Conservation (phyloP, 768 basidiomycete species). For the Boletales sp. region DNA sequence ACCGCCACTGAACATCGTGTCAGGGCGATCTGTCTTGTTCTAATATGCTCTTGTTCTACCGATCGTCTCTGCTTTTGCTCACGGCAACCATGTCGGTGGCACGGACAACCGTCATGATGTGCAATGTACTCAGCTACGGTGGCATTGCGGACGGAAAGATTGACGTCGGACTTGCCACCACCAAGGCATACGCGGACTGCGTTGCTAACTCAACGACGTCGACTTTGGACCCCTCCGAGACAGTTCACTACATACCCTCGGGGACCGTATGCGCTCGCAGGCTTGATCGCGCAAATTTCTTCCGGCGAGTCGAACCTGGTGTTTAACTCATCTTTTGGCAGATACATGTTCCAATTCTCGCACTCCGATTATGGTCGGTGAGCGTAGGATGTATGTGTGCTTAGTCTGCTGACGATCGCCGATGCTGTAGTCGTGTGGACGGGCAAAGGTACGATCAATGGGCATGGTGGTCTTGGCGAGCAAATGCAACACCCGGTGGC, state of each 20-base stretch:
- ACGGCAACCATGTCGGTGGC: background rate
- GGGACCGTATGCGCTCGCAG: slow-evolving; percentile 2
- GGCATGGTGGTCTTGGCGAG: slow-evolving; percentile 1
- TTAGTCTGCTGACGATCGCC: background rate
- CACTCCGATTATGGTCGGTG: slow-evolving; percentile 2
- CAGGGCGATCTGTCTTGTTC: background rate
- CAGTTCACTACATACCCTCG: slow-evolving; percentile 5
- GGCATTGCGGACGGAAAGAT: slow-evolving; percentile 6
- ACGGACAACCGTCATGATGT: slow-evolving; percentile 1
- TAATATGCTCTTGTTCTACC: background rate
- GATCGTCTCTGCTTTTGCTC: slow-evolving; percentile 3
- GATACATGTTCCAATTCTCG: slow-evolving; percentile 5
- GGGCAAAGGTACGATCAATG: slow-evolving; percentile 5
- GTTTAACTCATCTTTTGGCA: background rate
- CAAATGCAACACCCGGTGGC: background rate
- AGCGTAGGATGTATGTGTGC: background rate
- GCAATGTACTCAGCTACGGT: slow-evolving; percentile 7
- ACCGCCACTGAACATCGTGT: too few species aligned
- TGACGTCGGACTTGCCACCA: slow-evolving; percentile 4
- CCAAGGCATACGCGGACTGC: slow-evolving; percentile 2
- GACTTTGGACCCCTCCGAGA: background rate
- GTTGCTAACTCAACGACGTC: background rate
- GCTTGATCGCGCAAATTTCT: background rate
- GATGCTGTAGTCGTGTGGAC: slow-evolving; percentile 2
- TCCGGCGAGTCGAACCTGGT: slow-evolving; percentile 2